Base-by-base conservation (phyloP, 1,284 basidiomycete genomes). In the Boletus smithii region DNA sequence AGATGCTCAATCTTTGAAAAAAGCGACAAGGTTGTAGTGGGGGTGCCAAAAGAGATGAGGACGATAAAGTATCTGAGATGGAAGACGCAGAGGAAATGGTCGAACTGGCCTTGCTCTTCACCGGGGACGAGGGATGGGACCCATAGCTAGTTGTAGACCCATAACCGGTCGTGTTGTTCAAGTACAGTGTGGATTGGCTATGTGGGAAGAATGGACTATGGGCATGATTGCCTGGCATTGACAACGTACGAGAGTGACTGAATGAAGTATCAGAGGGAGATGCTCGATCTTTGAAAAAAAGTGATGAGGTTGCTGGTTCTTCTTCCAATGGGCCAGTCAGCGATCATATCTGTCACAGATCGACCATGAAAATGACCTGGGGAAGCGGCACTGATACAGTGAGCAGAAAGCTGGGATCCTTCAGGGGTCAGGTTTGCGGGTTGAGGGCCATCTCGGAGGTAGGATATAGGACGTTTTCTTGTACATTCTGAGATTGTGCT, bases 281-380 rank as follows among this genome's bases (percentile, higher is more conserved):
- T 0, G 64, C 63, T 9, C 69, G 77, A 24, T 81, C 76, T 56
- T 90, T 87, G 50, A n/a, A 88, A 90, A 34, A 83, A 79, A 0
- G 87, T 85, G 35, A 86, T 85, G 35, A 89, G 73, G 49, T 85
- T 80, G 13, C 76, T 83, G 0, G 85, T 76, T 14, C 83, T 77
- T 27, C 79, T 77, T 7, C 78, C 80, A 34, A 69, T 71, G 16
- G 76, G 69, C 7, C 68, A 58, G 18, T 66, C 68, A 52, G 62
- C 51, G 6, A 49, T 47, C 31, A 55, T 4, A 32, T 69, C 66
- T 9, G 63, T 56, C 18, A 37, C 43, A 10, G 63, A 57, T 20
- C 65, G 61, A 46, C 32, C 44, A 30, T 68, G 65, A 4, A 55
- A 29, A 40, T 54, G 60, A n/a, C 52, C 41, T 6, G 64, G 63